phyloP scores from a whole-genome alignment of 257 asterid genomes.

The Salvia hispanica region DNA sequence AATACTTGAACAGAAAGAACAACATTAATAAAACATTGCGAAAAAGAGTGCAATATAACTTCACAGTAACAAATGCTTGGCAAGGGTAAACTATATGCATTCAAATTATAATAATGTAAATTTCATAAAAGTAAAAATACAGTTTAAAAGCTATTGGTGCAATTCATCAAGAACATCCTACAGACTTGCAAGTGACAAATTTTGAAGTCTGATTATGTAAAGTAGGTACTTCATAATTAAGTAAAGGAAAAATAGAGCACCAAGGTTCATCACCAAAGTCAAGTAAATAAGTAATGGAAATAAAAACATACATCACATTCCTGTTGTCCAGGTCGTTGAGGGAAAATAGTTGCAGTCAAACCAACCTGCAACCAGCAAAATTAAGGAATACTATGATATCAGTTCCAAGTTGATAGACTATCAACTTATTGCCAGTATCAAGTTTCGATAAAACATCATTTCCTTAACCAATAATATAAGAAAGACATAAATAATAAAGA shows the following conservation, averaged over 20 bases:
- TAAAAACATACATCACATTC: constrained; percentile 82
- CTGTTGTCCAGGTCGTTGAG: constrained; percentile 90
- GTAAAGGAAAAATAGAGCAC: constrained; percentile 18
- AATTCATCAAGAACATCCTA: constrained; percentile 18
- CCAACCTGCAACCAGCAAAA: constrained; percentile 71
- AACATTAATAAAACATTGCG: constrained; percentile 9
- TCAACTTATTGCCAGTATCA: not conserved
- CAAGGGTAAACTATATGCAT: constrained; percentile 18
- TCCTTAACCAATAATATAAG: constrained; percentile 20
- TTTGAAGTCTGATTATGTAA: constrained; percentile 9
- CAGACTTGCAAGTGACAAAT: constrained; percentile 13
- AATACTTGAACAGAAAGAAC: constrained; percentile 53
- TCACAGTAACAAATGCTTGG: constrained; percentile 17
- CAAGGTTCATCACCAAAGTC: constrained; percentile 9
- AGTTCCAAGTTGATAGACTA: not conserved
- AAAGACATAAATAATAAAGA: constrained; percentile 9
- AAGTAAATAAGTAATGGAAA: constrained; percentile 4
- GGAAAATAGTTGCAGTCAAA: constrained; percentile 58
- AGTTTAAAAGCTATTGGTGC: constrained; percentile 21
- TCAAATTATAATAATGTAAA: constrained; percentile 13
- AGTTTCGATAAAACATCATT: constrained; percentile 23
- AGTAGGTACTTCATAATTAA: constrained; percentile 19
- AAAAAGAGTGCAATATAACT: not conserved
- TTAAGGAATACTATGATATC: constrained; percentile 23
- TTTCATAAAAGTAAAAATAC: not conserved